Evolutionary conservation across 768 basidiomycete species (phyloP).

Genomic region (Boletus subparvulus): DNA sequence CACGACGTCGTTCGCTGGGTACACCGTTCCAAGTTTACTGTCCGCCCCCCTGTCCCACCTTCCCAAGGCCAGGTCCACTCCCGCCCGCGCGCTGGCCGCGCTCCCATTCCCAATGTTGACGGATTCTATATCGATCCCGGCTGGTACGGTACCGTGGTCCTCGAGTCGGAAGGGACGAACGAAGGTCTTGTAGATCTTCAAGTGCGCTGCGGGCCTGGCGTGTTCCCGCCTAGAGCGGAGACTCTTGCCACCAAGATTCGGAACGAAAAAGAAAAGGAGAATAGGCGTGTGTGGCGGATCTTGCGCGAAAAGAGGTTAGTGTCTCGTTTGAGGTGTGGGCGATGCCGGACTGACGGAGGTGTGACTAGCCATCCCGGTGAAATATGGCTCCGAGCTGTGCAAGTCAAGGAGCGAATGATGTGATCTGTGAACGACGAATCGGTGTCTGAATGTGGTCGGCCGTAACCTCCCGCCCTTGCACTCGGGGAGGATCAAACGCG

Average conservation of each 20-base stretch:
- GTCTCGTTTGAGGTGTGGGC: neutral
- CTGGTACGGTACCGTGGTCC: slow-evolving; percentile 81
- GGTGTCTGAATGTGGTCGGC: neutral
- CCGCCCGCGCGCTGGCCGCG: slow-evolving; percentile 27
- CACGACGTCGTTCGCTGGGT: slow-evolving; percentile 88
- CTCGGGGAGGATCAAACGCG: neutral
- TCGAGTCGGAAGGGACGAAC: slow-evolving; percentile 87
- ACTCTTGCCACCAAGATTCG: slow-evolving; percentile 34
- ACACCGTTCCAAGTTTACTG: slow-evolving; percentile 72
- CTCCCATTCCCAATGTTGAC: slow-evolving; percentile 56
- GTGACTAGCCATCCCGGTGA: slow-evolving; percentile 25
- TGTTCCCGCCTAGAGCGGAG: slow-evolving; percentile 60
- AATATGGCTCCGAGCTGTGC: slow-evolving; percentile 47
- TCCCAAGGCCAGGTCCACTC: slow-evolving; percentile 26
- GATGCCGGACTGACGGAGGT: neutral
- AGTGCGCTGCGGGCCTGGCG: slow-evolving; percentile 64
- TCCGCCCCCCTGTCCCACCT: slow-evolving; percentile 49
- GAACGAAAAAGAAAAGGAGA: slow-evolving; percentile 41
- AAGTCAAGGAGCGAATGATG: slow-evolving; percentile 61
- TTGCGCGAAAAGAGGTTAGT: slow-evolving; percentile 76
- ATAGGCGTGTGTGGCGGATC: slow-evolving; percentile 64
- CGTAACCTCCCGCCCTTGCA: neutral
- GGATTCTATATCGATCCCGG: slow-evolving; percentile 67
- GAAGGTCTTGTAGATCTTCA: slow-evolving; percentile 80
- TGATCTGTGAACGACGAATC: slow-evolving; percentile 23